Percentiles rank a stretch among this genome's conserved stretches.
Evolutionary conservation across 441 rosid genomes (phyloP).

Genomic region (Melastoma candidum): DNA sequence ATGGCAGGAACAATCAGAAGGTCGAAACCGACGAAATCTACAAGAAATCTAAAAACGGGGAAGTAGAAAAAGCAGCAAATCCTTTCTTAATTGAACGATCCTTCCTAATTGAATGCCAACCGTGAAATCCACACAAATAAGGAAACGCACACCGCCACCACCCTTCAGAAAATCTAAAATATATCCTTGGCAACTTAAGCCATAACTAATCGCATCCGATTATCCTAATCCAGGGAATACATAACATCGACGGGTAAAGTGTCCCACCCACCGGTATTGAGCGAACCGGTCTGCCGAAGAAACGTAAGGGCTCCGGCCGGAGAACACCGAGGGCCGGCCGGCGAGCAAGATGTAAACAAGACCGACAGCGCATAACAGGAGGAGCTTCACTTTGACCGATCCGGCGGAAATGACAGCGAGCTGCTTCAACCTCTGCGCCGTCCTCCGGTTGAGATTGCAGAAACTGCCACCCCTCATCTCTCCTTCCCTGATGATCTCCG

Average conservation of each 20-base stretch:
- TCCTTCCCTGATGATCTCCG: neutral
- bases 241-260: neutral
- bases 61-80: too few species aligned
- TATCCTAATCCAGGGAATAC: neutral
- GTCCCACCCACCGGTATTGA: conserved; percentile 37
- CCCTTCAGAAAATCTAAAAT: too few species aligned
- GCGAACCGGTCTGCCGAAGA: conserved; percentile 29
- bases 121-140: too few species aligned
- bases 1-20: too few species aligned
- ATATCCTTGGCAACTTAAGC: neutral
- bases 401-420: conserved; percentile 27
- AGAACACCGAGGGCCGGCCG: conserved; percentile 33
- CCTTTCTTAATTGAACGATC: too few species aligned
- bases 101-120: too few species aligned
- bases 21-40: too few species aligned
- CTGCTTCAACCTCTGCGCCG: conserved; percentile 58
- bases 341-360: conserved; percentile 40
- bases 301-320: conserved; percentile 30
- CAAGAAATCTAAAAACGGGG: too few species aligned
- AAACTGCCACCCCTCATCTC: conserved; percentile 57
- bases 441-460: conserved; percentile 47
- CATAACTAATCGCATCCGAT: neutral
- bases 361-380: conserved; percentile 40
- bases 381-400: conserved; percentile 59
- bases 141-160: too few species aligned